A percentile compares a stretch with the other conserved stretches of the same genome.
Evolutionary conservation across 768 basidiomycete species (phyloP).

Genomic region (Rhodotorula graminis): DNA sequence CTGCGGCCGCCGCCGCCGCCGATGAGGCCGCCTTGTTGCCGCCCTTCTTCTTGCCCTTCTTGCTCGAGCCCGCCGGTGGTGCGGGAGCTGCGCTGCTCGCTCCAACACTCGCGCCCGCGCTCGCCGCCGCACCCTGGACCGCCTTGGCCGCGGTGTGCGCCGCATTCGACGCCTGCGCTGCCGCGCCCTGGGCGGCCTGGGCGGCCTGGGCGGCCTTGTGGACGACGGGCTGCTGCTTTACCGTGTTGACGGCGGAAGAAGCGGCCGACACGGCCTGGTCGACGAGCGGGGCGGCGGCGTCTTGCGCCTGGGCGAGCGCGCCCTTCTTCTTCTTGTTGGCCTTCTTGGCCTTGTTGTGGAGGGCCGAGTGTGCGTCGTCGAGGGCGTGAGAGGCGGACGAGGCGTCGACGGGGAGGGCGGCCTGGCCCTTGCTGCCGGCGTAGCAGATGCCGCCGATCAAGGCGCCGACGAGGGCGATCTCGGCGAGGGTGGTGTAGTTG

Average conservation of each 20-base stretch:
- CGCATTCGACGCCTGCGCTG: neutral
- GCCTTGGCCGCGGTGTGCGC: neutral
- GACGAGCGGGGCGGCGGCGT: neutral
- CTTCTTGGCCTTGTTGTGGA: conserved; percentile 10
- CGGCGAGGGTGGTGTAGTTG: conserved; percentile 27
- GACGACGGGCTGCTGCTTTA: neutral
- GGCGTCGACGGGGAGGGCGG: neutral
- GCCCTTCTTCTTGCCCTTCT: conserved; percentile 27
- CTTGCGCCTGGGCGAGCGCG: neutral
- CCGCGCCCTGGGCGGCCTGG: neutral
- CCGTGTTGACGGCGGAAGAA: neutral
- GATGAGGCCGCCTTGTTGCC: neutral
- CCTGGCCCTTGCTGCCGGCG: neutral
- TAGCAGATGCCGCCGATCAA: conserved; percentile 24
- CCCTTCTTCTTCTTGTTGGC: conserved; percentile 22
- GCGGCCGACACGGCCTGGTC: conserved; percentile 2
- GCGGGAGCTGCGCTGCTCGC: no score
- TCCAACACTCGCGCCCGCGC: neutral
- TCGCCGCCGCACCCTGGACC: neutral
- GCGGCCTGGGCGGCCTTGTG: neutral
- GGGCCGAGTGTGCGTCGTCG: no score
- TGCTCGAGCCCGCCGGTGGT: neutral
- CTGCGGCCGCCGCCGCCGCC: neutral
- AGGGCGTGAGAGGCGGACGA: neutral
- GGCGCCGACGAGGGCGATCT: conserved; percentile 16